A percentile compares a stretch with the other conserved stretches of the same genome.
Evolutionary conservation across 2,329 filamentous ascomycete genomes (phyloP).

Genomic region (Pseudocercospora macadamiae): DNA sequence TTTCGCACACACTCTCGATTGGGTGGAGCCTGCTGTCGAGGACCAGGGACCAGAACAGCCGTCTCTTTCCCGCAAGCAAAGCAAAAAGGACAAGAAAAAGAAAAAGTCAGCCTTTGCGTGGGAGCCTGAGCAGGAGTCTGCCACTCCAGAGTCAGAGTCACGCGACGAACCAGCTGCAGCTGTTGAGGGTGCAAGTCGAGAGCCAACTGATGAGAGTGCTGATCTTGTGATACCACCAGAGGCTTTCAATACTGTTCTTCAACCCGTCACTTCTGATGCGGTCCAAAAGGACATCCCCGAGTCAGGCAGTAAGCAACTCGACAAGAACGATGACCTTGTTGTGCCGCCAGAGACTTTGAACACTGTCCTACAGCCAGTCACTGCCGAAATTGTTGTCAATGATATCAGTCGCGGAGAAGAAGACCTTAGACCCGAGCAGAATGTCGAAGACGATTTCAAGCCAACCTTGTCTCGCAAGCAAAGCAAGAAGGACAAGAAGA

Average conservation of each 20-base stretch:
- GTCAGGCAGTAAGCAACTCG: no score
- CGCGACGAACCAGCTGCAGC: not conserved
- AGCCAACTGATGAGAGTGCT: not conserved
- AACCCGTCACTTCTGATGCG: not conserved
- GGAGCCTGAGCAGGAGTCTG: conserved; percentile 13
- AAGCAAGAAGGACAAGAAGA: conserved; percentile 32
- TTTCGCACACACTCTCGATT: no score
- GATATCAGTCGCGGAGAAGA: not conserved
- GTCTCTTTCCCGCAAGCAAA: conserved; percentile 30
- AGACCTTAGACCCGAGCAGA: not conserved
- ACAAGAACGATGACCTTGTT: not conserved
- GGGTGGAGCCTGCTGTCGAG: no score
- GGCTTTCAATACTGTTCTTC: not conserved
- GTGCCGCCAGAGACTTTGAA: not conserved
- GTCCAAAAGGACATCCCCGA: not conserved
- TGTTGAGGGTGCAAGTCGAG: not conserved
- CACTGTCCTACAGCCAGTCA: not conserved
- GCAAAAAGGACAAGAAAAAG: conserved; percentile 49
- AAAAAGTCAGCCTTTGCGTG: conserved; percentile 21
- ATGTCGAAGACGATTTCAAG: conserved; percentile 2
- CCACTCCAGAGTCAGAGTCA: not conserved
- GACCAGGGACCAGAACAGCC: no score
- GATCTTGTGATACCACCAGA: not conserved
- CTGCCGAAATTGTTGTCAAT: not conserved
- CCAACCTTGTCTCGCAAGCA: conserved; percentile 25